Base-by-base conservation (phyloP, 139 green algal species). In the Micromonas pusilla region DNA sequence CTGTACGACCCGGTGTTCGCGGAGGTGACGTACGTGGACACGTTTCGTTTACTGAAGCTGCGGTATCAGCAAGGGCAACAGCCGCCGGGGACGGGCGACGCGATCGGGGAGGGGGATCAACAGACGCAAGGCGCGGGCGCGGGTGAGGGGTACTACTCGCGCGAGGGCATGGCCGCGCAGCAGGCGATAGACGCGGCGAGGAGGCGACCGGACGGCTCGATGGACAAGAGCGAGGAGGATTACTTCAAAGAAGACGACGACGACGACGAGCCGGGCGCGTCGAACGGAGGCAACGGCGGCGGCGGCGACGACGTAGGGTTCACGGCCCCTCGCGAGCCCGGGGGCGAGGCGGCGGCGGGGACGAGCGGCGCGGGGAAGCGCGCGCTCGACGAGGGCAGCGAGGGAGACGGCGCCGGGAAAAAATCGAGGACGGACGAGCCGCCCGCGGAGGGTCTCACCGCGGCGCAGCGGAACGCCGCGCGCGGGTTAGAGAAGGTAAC, bases 21-120 rank as follows among this genome's bases (percentile, higher is more conserved):
- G 38, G 39, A 82, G 13, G 71, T 96, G 0, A 74, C 84, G 21
- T 97, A 97, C 71, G 90, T 95, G 26, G 85, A 96, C 45, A 96
- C 90, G 25, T 97, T 97, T 79, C 80, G 85, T 52, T 74, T 86
- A 73, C 86, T 97, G 54, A 81, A 86, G 74, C 64, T 87, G 33
- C 88, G 89, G 72, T 89, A 95, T 77, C 91, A 97, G 25, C 91
- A 91, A 73, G 83, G 36, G 63, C 31, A 67, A n/a, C 30, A 53
- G 2, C 25, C 26, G 4, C 13, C 13, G 62, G 32, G 21, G 63
- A 25, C 63, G 63, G 31, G n/a, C n/a, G 31, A 25, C 23, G 28
- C 28, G 20, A 20, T 25, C 21, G 63, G 28, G 6, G 28, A 16
- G 63, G 63, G 16, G 9, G 45, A 57, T 57, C 9, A 57, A 57